Evolutionary conservation across 768 basidiomycete genomes (phyloP).

Genomic region (Leccinum boreale): DNA sequence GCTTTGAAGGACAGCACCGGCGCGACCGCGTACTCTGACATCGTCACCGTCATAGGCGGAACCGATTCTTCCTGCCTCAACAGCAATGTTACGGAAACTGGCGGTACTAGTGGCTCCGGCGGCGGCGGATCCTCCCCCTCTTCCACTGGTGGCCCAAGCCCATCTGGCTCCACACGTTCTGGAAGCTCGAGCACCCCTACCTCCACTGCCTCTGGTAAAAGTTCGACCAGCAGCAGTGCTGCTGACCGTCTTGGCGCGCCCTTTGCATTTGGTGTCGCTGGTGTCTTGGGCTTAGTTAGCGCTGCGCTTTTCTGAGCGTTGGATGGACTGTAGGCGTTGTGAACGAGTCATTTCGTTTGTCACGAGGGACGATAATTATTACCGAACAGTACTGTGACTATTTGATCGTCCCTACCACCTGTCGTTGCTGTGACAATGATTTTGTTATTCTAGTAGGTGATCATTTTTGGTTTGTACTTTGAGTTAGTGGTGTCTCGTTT

Average conservation of each 20-base stretch:
- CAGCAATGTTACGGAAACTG: conserved; percentile 14
- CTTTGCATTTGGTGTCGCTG: conserved; percentile 43
- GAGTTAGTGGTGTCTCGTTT: not conserved
- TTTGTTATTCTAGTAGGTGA: conserved; percentile 4
- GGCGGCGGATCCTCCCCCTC: conserved; percentile 1
- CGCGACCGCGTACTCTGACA: conserved; percentile 46
- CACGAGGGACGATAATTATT: conserved; percentile 15
- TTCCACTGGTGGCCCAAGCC: not conserved
- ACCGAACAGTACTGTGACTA: conserved; percentile 2
- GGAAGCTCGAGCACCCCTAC: conserved; percentile 4
- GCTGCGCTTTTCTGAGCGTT: conserved; percentile 42
- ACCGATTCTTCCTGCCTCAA: conserved; percentile 31
- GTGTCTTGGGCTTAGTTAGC: conserved; percentile 50
- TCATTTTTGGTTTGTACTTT: conserved; percentile 21
- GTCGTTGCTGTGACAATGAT: conserved; percentile 13
- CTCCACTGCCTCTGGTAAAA: conserved; percentile 22
- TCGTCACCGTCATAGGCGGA: conserved; percentile 41
- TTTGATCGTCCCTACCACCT: conserved; percentile 16
- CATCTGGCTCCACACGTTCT: not conserved
- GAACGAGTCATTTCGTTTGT: conserved; percentile 5
- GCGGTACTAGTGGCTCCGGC: not conserved
- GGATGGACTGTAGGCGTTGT: not conserved
- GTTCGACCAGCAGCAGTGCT: conserved; percentile 29
- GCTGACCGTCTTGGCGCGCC: conserved; percentile 29
- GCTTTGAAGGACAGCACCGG: conserved; percentile 60